Base-by-base conservation (phyloP, 2,329 filamentous ascomycete genomes). In the Neoascochyta sp. region DNA sequence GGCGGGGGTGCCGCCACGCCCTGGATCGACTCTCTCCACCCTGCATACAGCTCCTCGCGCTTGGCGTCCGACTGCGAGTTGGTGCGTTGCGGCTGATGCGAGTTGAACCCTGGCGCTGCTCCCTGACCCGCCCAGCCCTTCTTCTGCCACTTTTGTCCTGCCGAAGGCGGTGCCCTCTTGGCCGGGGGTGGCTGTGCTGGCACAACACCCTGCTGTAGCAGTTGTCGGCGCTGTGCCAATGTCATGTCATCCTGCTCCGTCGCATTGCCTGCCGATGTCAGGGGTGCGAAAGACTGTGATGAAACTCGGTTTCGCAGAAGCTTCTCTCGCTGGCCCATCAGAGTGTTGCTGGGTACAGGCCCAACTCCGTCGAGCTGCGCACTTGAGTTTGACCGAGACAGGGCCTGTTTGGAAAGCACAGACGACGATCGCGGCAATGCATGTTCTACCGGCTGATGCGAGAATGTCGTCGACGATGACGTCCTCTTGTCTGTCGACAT, bases 241-340 rank as follows among this genome's bases (percentile, higher is more conserved):
- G 85, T 81, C 44, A 90, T 70, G 33, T 88, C 76, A 38, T 89
- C 85, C 2, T 72, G 67, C 46, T 57, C 36, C 45, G 24, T 22
- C 7, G 59, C 42, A 20, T 54, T 56, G 4, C 57, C 38, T 0
- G 48, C 47, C 1, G 60, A 55, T 3, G 52, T 22, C 10, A 47
- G 40, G 15, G 60, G 52, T 8, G 46, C 58, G 45, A 68, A 60
- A 0, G 61, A 63, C 4, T 60, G 60, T 4, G 62, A 55, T 2
- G 63, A 63, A 8, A 57, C 44, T 13, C 59, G 54, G 29, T 62
- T 64, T 11, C 60, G 65, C 14, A 80, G 56, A 39, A 75, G 66
- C 13, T 62, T 64, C 42, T 78, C 72, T 3, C 78, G 70, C 45
- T 74, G 69, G 5, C 71, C 69, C 29, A 80, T 65, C 2, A 80